Base-by-base conservation (phyloP, 495 filamentous ascomycete genomes). In the Penicillium dipodomyicola region DNA sequence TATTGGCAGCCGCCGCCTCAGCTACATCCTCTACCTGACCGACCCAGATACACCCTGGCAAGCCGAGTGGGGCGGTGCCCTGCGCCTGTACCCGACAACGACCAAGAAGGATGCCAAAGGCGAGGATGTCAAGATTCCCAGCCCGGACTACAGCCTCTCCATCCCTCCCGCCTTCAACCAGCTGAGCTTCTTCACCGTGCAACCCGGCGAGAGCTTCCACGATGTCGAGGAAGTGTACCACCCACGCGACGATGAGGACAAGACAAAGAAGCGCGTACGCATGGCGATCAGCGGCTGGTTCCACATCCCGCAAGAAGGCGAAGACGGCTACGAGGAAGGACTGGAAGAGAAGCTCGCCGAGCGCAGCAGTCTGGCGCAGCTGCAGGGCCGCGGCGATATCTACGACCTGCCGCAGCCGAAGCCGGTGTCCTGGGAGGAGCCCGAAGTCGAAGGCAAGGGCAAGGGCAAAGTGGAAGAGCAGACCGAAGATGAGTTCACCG, bases 251-350 rank as follows among this genome's bases (percentile, higher is more conserved):
- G 82, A 82, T 57, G 81, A 87, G 33, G 86, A 86, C 42, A 77
- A 81, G 55, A 78, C 83, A 29, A 79, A 82, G 54, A 86, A 82
- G 52, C 83, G 94, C 44, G 84, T 96, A 42, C 84, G 94, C 53
- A 97, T 97, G 91, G 94, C 94, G 25, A 97, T 99, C 61, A 95
- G 90, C 58, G 94, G 94, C n/a, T 99, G 94, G 94, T 99, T 91
- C 73, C 94, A 99, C 68, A 97, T 99, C 51, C 95, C 94, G 0
- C 94, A 99, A 67, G 77, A 88, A 59, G 94, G 94, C 35, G 94
- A 99, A 67, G 90, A 93, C n/a, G 95, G 94, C 10, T 97, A 87
- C 60, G 85, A 92, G 52, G 79, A 86, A 58, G 95, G 93, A 2
- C 76, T 91, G n/a, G 94, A 97, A 69, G 89, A 91, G 72, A 86